Conservation (phyloP, 306 rosid species). For the Sindora glabra region DNA sequence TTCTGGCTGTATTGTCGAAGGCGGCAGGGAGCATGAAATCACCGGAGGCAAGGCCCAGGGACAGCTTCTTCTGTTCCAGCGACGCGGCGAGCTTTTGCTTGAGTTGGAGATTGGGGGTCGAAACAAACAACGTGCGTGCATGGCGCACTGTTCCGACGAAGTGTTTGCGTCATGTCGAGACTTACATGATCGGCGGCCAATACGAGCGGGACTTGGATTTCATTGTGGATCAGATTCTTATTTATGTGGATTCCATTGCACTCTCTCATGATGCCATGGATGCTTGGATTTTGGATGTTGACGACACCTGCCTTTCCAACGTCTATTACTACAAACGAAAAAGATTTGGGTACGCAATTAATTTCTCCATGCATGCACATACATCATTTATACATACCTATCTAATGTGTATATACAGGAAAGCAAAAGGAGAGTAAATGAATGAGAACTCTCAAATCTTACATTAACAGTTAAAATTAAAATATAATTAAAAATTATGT, state of each 20-base stretch:
- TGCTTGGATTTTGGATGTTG: conserved; percentile 58
- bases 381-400: too few species aligned
- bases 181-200: conserved; percentile 52
- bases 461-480: too few species aligned
- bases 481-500: too few species aligned
- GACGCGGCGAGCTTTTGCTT: conserved; percentile 22
- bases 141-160: conserved; percentile 51
- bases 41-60: too few species aligned
- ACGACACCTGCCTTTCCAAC: conserved; percentile 62
- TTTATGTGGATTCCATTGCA: conserved; percentile 11
- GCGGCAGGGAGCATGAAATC: too few species aligned
- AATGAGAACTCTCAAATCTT: too few species aligned
- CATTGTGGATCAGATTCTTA: conserved; percentile 23
- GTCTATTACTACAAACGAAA: conserved; percentile 32
- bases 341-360: conserved; percentile 38
- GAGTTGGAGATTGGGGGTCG: conserved; percentile 63
- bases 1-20: too few species aligned
- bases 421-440: too few species aligned
- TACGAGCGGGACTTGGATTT: conserved; percentile 36
- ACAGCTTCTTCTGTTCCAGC: too few species aligned
- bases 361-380: too few species aligned
- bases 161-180: conserved; percentile 27
- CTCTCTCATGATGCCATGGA: conserved; percentile 29
- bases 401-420: too few species aligned
- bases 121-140: conserved; percentile 36